phyloP scores from a whole-genome alignment of 2,329 filamentous ascomycete genomes.

The Mariannaea sp. region DNA sequence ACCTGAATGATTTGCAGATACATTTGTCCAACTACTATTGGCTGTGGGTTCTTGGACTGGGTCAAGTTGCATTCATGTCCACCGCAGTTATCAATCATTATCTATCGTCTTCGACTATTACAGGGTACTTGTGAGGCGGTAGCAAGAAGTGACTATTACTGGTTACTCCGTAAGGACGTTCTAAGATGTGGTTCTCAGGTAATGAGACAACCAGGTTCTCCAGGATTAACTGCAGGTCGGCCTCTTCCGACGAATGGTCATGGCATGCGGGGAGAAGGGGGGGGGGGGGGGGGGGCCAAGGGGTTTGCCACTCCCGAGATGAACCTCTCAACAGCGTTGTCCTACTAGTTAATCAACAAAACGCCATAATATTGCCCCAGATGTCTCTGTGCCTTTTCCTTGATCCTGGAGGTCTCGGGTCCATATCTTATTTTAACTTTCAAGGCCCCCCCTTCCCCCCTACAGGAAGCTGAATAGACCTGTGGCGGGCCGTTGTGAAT shows the following conservation, averaged over 20 bases:
- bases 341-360: too few species aligned
- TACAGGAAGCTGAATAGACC: not conserved
- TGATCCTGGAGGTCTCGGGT: not conserved
- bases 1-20: slow-evolving; percentile 25
- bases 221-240: slow-evolving; percentile 2
- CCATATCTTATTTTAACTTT: not conserved
- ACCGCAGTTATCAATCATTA: slow-evolving; percentile 1
- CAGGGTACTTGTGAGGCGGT: too few species aligned
- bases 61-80: slow-evolving; percentile 9
- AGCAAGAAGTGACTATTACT: too few species aligned
- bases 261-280: slow-evolving; percentile 11
- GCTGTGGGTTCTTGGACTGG: slow-evolving; percentile 2
- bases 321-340: too few species aligned
- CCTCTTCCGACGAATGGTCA: slow-evolving; percentile 9
- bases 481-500: slow-evolving; percentile 6
- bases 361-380: too few species aligned
- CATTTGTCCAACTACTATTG: not conserved
- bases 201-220: slow-evolving; percentile 6
- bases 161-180: too few species aligned
- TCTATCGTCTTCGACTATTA: too few species aligned
- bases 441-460: not conserved
- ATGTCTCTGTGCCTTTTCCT: not conserved
- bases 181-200: too few species aligned
- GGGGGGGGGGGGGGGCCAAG: not conserved
- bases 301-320: too few species aligned